These are phyloP conservation scores for Umbelopsis ramanniana DNA, from an alignment of 192 early-diverging fungal genomes.

Conservation along the genomic window DNA sequence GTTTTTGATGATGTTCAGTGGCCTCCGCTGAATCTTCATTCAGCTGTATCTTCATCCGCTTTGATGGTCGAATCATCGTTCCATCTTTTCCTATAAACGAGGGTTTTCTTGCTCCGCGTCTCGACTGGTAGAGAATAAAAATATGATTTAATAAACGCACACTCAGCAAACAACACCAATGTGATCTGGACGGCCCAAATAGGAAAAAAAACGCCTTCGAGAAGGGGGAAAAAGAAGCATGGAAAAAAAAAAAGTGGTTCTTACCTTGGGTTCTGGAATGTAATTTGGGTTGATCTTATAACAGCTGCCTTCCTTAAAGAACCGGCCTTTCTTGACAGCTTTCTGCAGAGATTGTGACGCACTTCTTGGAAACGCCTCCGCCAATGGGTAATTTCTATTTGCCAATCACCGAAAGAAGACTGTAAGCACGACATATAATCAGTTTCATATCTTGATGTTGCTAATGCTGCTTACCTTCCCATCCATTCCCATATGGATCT, in stretches of 20 bases:
- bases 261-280: conserved; percentile 44
- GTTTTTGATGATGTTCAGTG: neutral
- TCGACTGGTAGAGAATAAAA: neutral
- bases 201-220: neutral
- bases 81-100: conserved; percentile 25
- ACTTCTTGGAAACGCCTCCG: conserved; percentile 47
- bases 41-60: conserved; percentile 16
- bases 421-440: neutral
- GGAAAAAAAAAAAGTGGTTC: neutral
- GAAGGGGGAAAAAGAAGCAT: neutral
- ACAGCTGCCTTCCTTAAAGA: conserved; percentile 45
- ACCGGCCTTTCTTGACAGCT: conserved; percentile 52
- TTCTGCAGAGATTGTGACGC: conserved; percentile 54
- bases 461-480: conserved; percentile 35
- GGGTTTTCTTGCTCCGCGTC: conserved; percentile 27
- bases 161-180: neutral
- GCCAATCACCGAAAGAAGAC: neutral
- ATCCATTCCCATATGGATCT: conserved; percentile 53
- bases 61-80: conserved; percentile 22
- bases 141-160: neutral
- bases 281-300: conserved; percentile 54
- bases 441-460: neutral
- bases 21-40: neutral
- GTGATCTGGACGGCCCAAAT: conserved; percentile 10
- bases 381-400: conserved; percentile 47